These are phyloP conservation scores for Antitrichia curtipendula DNA, from an alignment of 225 moss, liverwort and hornwort species.

Conservation along the genomic window DNA sequence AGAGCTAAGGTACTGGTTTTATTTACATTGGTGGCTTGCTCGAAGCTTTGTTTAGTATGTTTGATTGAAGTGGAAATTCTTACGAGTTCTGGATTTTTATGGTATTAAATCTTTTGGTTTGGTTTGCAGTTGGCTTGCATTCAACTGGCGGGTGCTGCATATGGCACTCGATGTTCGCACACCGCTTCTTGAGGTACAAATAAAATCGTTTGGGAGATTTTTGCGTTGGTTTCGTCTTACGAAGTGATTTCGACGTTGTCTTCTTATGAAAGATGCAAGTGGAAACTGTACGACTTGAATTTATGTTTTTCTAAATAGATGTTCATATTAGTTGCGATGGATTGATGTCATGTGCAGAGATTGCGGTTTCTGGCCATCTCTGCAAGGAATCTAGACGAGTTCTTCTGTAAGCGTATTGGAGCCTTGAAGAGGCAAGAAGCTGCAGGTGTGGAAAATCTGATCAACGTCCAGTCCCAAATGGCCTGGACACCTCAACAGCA, in stretches of 20 bases:
- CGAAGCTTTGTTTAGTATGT: neutral
- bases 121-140: constrained; percentile 40
- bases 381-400: constrained; percentile 42
- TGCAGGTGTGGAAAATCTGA: constrained; percentile 44
- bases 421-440: constrained; percentile 52
- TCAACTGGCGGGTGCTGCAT: constrained; percentile 45
- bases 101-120: neutral
- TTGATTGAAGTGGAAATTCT: neutral
- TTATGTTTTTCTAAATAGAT: neutral
- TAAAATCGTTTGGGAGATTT: neutral
- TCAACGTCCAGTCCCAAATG: constrained; percentile 19
- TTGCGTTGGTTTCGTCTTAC: neutral
- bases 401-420: constrained; percentile 46
- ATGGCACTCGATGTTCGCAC: constrained; percentile 48
- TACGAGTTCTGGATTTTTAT: neutral
- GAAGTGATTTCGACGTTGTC: neutral
- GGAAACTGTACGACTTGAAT: neutral
- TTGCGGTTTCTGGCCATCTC: constrained; percentile 38
- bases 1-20: constrained; percentile 23
- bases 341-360: constrained; percentile 12
- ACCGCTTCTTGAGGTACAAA: constrained; percentile 34
- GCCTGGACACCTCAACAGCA: constrained; percentile 44
- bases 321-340: neutral
- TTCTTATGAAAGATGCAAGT: neutral
- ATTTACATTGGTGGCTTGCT: neutral